Conservation (phyloP, 768 basidiomycete genomes). For the Macrolepiota albuminosa region DNA sequence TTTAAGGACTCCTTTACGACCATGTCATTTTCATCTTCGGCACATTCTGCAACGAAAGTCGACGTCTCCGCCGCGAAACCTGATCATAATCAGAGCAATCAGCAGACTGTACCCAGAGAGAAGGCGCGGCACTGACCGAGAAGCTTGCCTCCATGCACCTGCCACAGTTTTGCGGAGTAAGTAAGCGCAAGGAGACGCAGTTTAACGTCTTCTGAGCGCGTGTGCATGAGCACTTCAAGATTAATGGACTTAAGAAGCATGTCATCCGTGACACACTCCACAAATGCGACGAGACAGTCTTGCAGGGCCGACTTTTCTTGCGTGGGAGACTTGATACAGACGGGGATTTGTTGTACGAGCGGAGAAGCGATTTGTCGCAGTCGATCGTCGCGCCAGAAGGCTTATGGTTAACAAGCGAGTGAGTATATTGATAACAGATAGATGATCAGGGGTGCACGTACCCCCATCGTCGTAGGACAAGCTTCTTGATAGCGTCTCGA, state of each 20-base stretch:
- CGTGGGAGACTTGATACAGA: conserved; percentile 33
- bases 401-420: conserved; percentile 31
- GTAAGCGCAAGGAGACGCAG: conserved; percentile 68
- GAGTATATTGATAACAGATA: not conserved
- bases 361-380: conserved; percentile 55
- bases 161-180: conserved; percentile 75
- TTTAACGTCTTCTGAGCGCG: conserved; percentile 73
- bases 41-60: conserved; percentile 82
- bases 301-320: conserved; percentile 38
- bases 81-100: conserved; percentile 18
- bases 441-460: conserved; percentile 28
- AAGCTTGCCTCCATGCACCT: conserved; percentile 66
- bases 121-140: conserved; percentile 43
- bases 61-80: conserved; percentile 79
- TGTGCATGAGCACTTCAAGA: conserved; percentile 80
- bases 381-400: conserved; percentile 88
- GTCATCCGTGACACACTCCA: conserved; percentile 50
- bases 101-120: not conserved
- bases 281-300: conserved; percentile 51
- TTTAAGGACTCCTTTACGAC: conserved; percentile 68
- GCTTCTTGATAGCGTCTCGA: conserved; percentile 63
- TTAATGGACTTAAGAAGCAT: conserved; percentile 77
- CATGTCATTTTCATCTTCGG: conserved; percentile 83
- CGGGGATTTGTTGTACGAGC: conserved; percentile 62
- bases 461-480: conserved; percentile 78